phyloP scores from a whole-genome alignment of 1,284 basidiomycete genomes.

The Volvariella volvacea region DNA sequence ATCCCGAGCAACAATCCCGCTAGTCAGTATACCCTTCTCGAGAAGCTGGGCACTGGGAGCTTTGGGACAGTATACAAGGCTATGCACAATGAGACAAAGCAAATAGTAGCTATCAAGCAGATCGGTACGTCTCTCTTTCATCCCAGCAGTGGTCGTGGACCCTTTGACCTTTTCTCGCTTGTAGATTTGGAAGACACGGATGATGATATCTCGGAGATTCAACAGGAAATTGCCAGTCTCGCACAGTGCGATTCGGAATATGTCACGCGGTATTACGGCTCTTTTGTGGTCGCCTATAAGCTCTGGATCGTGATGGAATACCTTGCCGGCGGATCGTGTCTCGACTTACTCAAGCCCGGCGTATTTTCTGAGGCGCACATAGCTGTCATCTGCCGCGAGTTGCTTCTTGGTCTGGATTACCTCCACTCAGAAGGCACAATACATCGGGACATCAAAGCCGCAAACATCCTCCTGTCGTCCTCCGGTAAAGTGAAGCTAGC shows the following conservation, averaged over 20 bases:
- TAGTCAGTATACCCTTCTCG: slow-evolving; percentile 86
- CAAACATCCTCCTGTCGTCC: slow-evolving; percentile 89
- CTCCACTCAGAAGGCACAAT: slow-evolving; percentile 94
- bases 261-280: slow-evolving; percentile 95
- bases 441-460: slow-evolving; percentile 98
- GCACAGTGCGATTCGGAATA: slow-evolving; percentile 95
- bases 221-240: slow-evolving; percentile 94
- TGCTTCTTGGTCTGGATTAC: slow-evolving; percentile 92
- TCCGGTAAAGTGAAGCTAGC: slow-evolving; percentile 94
- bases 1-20: slow-evolving; percentile 74
- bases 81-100: slow-evolving; percentile 87
- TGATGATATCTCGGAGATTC: slow-evolving; percentile 95
- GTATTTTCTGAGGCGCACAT: slow-evolving; percentile 90
- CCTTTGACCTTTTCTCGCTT: slow-evolving; percentile 8
- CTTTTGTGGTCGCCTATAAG: slow-evolving; percentile 95
- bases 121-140: slow-evolving; percentile 57
- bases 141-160: slow-evolving; percentile 1
- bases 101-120: slow-evolving; percentile 97
- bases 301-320: slow-evolving; percentile 99
- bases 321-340: slow-evolving; percentile 95
- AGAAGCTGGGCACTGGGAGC: slow-evolving; percentile 96
- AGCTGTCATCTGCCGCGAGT: slow-evolving; percentile 89
- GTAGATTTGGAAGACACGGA: slow-evolving; percentile 84
- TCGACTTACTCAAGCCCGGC: slow-evolving; percentile 91
- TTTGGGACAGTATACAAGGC: slow-evolving; percentile 98